Evolutionary conservation across 805 yeast genomes (phyloP).

Genomic region (Helenozyma baotianmanensis): DNA sequence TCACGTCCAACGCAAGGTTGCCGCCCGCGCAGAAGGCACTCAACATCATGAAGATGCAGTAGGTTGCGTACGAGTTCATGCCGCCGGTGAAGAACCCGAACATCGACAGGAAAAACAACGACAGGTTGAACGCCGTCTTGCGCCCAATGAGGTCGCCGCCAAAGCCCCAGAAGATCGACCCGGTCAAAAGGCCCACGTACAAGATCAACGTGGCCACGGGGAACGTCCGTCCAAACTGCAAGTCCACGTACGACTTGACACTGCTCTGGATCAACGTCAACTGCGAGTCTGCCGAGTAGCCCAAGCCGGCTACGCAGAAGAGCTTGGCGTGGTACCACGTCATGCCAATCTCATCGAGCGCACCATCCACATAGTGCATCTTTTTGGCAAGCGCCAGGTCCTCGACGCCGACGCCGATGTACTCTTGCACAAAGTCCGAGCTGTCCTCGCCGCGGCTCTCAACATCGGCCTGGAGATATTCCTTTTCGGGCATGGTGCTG

Average conservation of each 20-base stretch:
- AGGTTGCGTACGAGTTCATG: slow-evolving; percentile 45
- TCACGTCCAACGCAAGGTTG: slow-evolving; percentile 51
- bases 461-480: no score
- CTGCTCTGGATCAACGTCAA: slow-evolving; percentile 43
- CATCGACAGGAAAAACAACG: slow-evolving; percentile 44
- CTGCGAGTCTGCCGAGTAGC: slow-evolving; percentile 44
- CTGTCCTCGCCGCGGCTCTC: slow-evolving; percentile 5
- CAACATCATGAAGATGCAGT: slow-evolving; percentile 45
- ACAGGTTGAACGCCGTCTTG: slow-evolving; percentile 46
- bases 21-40: slow-evolving; percentile 51
- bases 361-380: slow-evolving; percentile 45
- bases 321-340: slow-evolving; percentile 51
- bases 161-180: slow-evolving; percentile 55
- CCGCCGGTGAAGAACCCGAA: slow-evolving; percentile 55
- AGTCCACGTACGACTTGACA: slow-evolving; percentile 43
- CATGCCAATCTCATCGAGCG: slow-evolving; percentile 59
- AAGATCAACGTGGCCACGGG: slow-evolving; percentile 41
- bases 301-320: slow-evolving; percentile 51
- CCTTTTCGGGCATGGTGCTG: no score
- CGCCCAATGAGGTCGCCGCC: slow-evolving; percentile 54
- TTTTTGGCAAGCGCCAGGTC: slow-evolving; percentile 38
- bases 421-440: not conserved
- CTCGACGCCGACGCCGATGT: slow-evolving; percentile 10
- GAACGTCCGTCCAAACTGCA: slow-evolving; percentile 42
- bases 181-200: slow-evolving; percentile 48